Base-by-base conservation (phyloP, 2,329 filamentous ascomycete genomes). In the Xylariaceae sp. region DNA sequence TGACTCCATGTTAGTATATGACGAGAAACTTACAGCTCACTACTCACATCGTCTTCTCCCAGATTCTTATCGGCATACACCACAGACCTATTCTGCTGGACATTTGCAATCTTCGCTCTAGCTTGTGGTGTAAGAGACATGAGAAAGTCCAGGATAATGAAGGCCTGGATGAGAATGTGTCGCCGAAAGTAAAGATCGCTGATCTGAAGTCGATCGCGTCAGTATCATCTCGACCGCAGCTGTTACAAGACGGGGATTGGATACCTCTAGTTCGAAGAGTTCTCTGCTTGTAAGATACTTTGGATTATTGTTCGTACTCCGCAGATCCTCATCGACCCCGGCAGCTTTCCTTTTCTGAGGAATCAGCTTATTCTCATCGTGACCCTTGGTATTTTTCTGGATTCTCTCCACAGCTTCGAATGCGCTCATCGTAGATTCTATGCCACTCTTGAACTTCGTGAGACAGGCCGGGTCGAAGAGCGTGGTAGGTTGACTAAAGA, bases 251-350 rank as follows among this genome's bases (percentile, higher is more conserved):
- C 17, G 11, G 4, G 39, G 15, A 4, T 6, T 6, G 3, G 77
- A 61, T 80, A 91, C 89, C 82, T 99, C 94, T 51, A 99, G 83
- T 68, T 95, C 91, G 73, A 99, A 99, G 1, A 99, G 80, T 72
- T 99, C 95, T 65, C 89, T 84, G 73, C 92, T 97, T n/a, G 94
- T 99, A 15, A 99, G 82, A 72, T 99, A 99, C 72, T 97, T 99
- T 1, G 95, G 93, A 69, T 99, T 99, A 76, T 96, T 97, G 23
- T 84, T 87, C 70, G 85, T 88, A 23, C 86, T 81, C 62, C 88
- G 86, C 57, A 84, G 82, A 53, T 83, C 79, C 6, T 84, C 83
- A 55, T 84, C 80, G 34, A 76, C 75, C 48, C 80, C 80, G 9
- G 82, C 80, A 49, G 82, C 79, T 73, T 92, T 95, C 58, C 90